phyloP scores from a whole-genome alignment of 148 eudicot genomes.

The Rhododendron molle region DNA sequence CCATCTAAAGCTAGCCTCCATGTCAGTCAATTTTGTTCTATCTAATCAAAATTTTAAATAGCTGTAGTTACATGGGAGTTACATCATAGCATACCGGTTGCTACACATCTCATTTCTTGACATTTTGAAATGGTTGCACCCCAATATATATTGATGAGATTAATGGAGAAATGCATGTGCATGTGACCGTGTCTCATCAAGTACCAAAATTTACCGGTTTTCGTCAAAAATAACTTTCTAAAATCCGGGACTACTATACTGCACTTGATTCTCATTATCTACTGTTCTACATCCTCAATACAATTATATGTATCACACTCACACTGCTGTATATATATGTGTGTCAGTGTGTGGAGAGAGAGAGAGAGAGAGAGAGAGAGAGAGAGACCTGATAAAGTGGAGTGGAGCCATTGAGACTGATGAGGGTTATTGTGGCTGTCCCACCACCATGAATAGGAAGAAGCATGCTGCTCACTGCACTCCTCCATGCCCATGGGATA shows the following conservation, averaged over 20 bases:
- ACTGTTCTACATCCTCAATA: too few relatives aligned
- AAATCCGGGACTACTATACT: too few relatives aligned
- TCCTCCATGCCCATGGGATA: neutral
- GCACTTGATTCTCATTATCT: too few relatives aligned
- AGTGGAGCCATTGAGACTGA: constrained; percentile 21
- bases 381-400: constrained; percentile 15
- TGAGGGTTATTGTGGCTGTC: constrained; percentile 6
- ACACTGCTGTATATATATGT: too few relatives aligned
- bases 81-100: neutral
- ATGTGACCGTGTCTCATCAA: neutral
- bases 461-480: constrained; percentile 1
- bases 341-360: too few relatives aligned
- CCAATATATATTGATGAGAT: neutral
- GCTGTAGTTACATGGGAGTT: neutral
- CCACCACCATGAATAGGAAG: constrained; percentile 23
- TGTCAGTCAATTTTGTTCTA: neutral
- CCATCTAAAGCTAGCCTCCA: neutral
- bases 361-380: neutral
- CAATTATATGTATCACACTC: too few relatives aligned
- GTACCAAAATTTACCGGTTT: neutral
- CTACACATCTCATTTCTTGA: neutral
- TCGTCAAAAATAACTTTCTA: too few relatives aligned
- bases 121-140: neutral
- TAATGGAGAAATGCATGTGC: neutral
- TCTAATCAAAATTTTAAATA: neutral